Evolutionary conservation across 108 stramenopile species (phyloP).

Genomic region (Conticribra guillardii): DNA sequence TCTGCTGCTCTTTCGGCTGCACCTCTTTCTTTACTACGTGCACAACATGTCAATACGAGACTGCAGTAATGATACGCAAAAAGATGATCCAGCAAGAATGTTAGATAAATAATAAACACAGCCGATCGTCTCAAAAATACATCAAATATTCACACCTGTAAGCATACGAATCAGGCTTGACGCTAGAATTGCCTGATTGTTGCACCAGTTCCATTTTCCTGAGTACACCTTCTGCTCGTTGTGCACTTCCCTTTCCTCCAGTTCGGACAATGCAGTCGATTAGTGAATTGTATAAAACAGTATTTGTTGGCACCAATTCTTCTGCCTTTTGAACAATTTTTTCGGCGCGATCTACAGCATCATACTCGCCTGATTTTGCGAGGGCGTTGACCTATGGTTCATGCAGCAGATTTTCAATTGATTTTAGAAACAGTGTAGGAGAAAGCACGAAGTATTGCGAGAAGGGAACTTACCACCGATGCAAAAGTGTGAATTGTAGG

Average conservation of each 20-base stretch:
- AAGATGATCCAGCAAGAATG: too few relatives aligned
- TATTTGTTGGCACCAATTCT: slow-evolving; percentile 36
- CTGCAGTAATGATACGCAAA: slow-evolving; percentile 2
- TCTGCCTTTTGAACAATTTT: slow-evolving; percentile 37
- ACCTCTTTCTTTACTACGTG: slow-evolving; percentile 39
- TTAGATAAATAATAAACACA: too few relatives aligned
- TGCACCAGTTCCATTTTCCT: slow-evolving; percentile 30
- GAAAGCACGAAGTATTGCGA: too few relatives aligned
- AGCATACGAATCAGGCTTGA: slow-evolving; percentile 25
- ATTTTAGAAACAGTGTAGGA: too few relatives aligned
- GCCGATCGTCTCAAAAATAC: too few relatives aligned
- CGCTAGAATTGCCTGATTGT: slow-evolving; percentile 20
- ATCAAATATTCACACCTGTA: too few relatives aligned
- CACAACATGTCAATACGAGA: slow-evolving; percentile 45
- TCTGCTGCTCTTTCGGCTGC: slow-evolving; percentile 65
- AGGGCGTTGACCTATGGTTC: slow-evolving; percentile 53
- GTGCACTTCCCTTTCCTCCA: slow-evolving; percentile 10
- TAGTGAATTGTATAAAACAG: slow-evolving; percentile 43
- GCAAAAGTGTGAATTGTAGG: slow-evolving; percentile 52
- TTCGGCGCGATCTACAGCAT: slow-evolving; percentile 46
- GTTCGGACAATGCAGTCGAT: slow-evolving; percentile 36
- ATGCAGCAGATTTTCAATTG: too few relatives aligned
- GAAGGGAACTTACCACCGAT: slow-evolving; percentile 28
- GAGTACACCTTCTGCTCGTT: slow-evolving; percentile 29
- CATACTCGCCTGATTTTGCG: slow-evolving; percentile 49